Base-by-base conservation (phyloP, 2,329 filamentous ascomycete genomes). In the Colletotrichum lentis region DNA sequence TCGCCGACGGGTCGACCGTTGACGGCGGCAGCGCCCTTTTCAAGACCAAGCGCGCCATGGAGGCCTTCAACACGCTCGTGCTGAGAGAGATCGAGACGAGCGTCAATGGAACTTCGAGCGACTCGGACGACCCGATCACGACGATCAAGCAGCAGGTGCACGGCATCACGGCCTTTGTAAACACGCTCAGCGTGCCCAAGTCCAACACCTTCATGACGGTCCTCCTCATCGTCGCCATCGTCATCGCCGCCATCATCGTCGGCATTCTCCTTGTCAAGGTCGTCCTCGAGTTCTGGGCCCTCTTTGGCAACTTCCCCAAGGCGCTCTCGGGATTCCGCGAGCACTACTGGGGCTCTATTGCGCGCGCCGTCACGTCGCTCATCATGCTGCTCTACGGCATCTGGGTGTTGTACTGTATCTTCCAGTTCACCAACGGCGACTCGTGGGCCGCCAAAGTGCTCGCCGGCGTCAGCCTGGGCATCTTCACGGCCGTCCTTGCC, bases 181-280 rank as follows among this genome's bases (percentile, higher is more conserved):
- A 97, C 76, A 85, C 94, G 76, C 86, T 97, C 65, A 89, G 88
- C 50, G 94, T 98, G 61, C 96, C 96, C 20, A 88, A 91, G 73
- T 89, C 92, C 56, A 97, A 97, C 81, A 94, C 93, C 1, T 98
- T 98, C 82, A 97, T 99, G 94, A 97, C 93, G 0, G 90, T 97
- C 5, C 86, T 98, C 1, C 83, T 98, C 59, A 83, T 97, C 68
- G 95, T 97, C 69, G 92, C 93, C 70, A 96, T 97, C 71, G 85
- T 96, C 60, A 88, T 98, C 71, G 94, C 89, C 4, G 87, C 87
- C 41, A 95, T 97, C 71, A 90, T 92, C 50, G 91, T 97, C 27
- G 89, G 92, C 31, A 94, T 98, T 72, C 84, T 98, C 35, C 86
- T 98, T 5, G 86, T 96, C 80, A 99, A 98, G 83, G 89, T 97